Base-by-base conservation (phyloP, 495 filamentous ascomycete genomes). In the Aspergillus steynii region DNA sequence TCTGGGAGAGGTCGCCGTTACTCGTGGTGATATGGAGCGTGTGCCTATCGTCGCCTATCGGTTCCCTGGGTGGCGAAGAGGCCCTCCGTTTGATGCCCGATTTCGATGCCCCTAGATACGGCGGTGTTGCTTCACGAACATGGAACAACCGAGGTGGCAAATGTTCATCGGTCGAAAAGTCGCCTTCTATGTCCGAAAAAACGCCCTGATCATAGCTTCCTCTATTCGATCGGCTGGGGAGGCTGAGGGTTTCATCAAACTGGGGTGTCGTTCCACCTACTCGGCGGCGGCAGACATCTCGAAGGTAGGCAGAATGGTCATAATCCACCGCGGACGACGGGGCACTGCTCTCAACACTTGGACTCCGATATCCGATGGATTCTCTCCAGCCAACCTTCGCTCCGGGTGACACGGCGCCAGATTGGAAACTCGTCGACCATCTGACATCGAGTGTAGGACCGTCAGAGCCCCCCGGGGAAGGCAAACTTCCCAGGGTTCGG, bases 21-120 rank as follows among this genome's bases (percentile, higher is more conserved):
- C 82, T 88, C 32, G 77, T 75, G 3, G 70, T 74, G 14, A 80
- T 76, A 61, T 86, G 83, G 58, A 89, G 69, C 4, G 82, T 69
- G 49, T 78, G 80, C 32, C 83, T 74, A 65, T 92, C 90, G 31
- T 91, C 90, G n/a, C 80, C 77, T 9, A 87, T 85, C 34, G 90
- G 88, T 54, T 93, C 91, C 5, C 85, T 83, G 14, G 87, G 90
- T 28, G 91, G 90, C 28, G 91, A 93, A 2, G 90, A 92, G 28
- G 92, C 92, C 56, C 90, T 81, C 60, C 92, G 83, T 71, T 96
- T 96, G 71, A 80, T 89, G 76, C 62, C 91, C 80, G 72, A 83
- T 70, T 73, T 73, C 66, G 80, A 72, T 42, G 60, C 50, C 32
- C 77, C 73, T 20, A 72, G 61, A 55, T 74, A 76, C 9, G 75